These are phyloP conservation scores for Coniosporium tulheliwenetii DNA, from an alignment of 2,329 filamentous ascomycete genomes.

Conservation along the genomic window DNA sequence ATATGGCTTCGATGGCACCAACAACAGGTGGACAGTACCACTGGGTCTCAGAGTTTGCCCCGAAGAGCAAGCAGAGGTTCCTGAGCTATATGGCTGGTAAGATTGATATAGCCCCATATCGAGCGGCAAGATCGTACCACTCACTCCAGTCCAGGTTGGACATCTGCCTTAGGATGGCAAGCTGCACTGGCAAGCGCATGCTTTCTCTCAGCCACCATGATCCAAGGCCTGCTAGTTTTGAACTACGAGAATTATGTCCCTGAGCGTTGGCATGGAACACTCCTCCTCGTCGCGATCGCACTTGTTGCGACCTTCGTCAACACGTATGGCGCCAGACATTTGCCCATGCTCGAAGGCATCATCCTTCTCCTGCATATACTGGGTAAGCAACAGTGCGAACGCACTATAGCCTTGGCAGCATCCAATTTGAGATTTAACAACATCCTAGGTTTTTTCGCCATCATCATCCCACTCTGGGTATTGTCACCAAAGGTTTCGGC, in stretches of 20 bases:
- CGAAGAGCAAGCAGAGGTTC: slow-evolving; percentile 15
- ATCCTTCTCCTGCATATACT: slow-evolving; percentile 10
- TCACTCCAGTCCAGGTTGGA: slow-evolving; percentile 5
- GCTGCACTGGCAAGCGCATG: slow-evolving; percentile 3
- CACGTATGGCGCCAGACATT: slow-evolving; percentile 5
- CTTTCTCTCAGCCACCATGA: slow-evolving; percentile 5
- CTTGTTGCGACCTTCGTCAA: slow-evolving; percentile 7
- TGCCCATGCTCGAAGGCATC: slow-evolving; percentile 11
- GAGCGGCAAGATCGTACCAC: no score
- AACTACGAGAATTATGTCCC: slow-evolving; percentile 4
- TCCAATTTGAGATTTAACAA: no score
- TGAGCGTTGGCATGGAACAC: slow-evolving; percentile 10
- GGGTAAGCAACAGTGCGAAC: no score
- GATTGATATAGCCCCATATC: background rate
- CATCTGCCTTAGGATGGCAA: slow-evolving; percentile 8
- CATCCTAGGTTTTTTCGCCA: background rate
- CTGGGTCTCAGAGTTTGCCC: slow-evolving; percentile 20
- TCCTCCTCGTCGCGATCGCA: slow-evolving; percentile 8
- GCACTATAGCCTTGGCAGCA: no score
- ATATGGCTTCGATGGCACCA: slow-evolving; percentile 20
- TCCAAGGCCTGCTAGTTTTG: slow-evolving; percentile 8
- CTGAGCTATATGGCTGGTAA: slow-evolving; percentile 15
- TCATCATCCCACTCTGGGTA: background rate
- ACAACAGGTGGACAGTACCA: slow-evolving; percentile 21
- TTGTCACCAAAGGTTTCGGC: background rate